phyloP scores from a whole-genome alignment of 345 rosid species.

The Hypericum androsaemum region DNA sequence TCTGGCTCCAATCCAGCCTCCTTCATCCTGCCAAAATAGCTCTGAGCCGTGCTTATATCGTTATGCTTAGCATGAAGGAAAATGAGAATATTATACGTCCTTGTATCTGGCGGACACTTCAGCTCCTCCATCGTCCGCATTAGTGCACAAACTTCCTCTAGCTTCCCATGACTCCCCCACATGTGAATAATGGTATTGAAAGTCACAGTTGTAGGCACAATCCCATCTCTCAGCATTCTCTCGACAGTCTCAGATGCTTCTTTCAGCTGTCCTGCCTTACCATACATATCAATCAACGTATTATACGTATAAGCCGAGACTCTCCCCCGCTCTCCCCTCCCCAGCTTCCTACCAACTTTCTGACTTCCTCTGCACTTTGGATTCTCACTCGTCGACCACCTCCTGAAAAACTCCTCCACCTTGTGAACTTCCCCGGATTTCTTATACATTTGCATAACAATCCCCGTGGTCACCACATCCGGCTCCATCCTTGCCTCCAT shows the following conservation, averaged over 20 bases:
- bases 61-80: constrained; percentile 59
- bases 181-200: constrained; percentile 84
- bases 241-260: constrained; percentile 61
- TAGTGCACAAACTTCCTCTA: constrained; percentile 51
- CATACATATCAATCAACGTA: constrained; percentile 78
- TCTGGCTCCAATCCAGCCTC: constrained; percentile 56
- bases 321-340: constrained; percentile 16
- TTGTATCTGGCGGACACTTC: constrained; percentile 59
- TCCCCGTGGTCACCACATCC: constrained; percentile 75
- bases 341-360: constrained; percentile 8
- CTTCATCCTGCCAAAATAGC: constrained; percentile 63
- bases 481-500: constrained; percentile 59
- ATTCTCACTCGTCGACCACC: constrained; percentile 48
- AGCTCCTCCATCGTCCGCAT: constrained; percentile 70
- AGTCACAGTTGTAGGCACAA: constrained; percentile 72
- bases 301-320: constrained; percentile 55
- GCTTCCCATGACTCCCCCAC: constrained; percentile 57
- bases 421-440: constrained; percentile 63
- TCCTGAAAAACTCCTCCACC: constrained; percentile 70
- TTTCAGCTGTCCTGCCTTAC: constrained; percentile 63
- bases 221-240: constrained; percentile 60
- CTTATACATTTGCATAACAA: constrained; percentile 79
- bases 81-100: constrained; percentile 81
- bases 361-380: constrained; percentile 17
- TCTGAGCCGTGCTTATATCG: constrained; percentile 42